These are phyloP conservation scores for Cutaneotrichosporon dermatis DNA, from an alignment of 1,284 basidiomycete genomes.

Conservation along the genomic window DNA sequence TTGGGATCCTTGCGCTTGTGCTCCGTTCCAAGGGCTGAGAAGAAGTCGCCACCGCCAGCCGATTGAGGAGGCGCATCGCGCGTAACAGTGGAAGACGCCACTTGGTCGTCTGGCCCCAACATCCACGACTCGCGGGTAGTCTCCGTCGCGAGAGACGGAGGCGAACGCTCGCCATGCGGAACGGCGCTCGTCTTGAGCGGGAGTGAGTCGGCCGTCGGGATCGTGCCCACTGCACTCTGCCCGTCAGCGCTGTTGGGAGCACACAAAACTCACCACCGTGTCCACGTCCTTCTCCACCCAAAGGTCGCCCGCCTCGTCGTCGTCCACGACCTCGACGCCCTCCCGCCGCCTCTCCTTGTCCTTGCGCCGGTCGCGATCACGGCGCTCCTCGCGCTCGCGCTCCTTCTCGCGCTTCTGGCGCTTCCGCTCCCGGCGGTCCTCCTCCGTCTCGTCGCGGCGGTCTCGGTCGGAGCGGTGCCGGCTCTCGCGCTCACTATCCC, in stretches of 20 bases:
- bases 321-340: constrained; percentile 58
- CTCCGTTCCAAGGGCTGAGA: constrained; percentile 74
- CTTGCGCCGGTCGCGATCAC: constrained; percentile 3
- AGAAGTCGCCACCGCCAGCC: constrained; percentile 60
- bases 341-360: constrained; percentile 42
- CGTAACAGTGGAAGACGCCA: not conserved
- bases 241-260: not conserved
- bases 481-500: too few relatives aligned
- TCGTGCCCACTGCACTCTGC: constrained; percentile 38
- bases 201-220: constrained; percentile 73
- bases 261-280: constrained; percentile 58
- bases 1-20: constrained; percentile 60
- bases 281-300: constrained; percentile 86
- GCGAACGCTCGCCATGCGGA: constrained; percentile 1
- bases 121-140: constrained; percentile 77
- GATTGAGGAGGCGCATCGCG: constrained; percentile 26
- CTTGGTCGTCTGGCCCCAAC: constrained; percentile 55
- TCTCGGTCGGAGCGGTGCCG: not conserved
- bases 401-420: constrained; percentile 16
- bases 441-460: constrained; percentile 18
- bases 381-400: constrained; percentile 12
- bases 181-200: constrained; percentile 56
- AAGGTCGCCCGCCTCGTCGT: constrained; percentile 67
- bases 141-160: constrained; percentile 11
- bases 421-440: constrained; percentile 26